Base-by-base conservation (phyloP, 169 alveolate species). In the Eimeria necatrix region DNA sequence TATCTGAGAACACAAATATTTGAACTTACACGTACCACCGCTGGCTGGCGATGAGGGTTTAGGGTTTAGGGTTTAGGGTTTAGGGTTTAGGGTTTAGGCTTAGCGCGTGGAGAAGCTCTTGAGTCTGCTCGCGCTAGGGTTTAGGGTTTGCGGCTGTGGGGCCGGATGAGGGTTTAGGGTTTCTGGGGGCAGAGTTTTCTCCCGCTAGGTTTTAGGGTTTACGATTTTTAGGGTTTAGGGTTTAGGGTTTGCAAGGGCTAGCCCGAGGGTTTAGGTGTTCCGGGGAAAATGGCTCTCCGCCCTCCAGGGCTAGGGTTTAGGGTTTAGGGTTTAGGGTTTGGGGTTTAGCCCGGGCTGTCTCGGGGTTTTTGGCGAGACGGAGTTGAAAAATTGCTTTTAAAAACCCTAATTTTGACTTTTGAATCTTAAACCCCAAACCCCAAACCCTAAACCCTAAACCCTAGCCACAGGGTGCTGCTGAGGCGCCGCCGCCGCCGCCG, bases 401-500 rank as follows among this genome's bases (percentile, higher is more conserved):
- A 61, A 61, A 61, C 73, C 6, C 4, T 61, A 14, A 61, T 18
- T 18, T 4, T 20, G 4, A 26, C n/a, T 61, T 7, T 18, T 61
- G n/a, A 61, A 4, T 10, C 6, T 26, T 7, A 61, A 61, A 61
- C 73, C 73, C 73, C n/a, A 61, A 61, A 61, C 73, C 73, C 73
- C n/a, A 61, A 61, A 61, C 73, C 73, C 73, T 61, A 61, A 61
- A 61, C 73, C 73, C 73, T 61, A 61, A 61, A 61, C 6, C 73
- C 73, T 61, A 61, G 18, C 18, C 81, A n/a, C 22, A 18, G 81
- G 81, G 51, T 5, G 51, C 81, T 9, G 46, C 81, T 71, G 52
- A 5, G 16, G 46, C 81, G 51, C 64, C 64, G 64, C 81, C 81
- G 81, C 73, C 73, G 12, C 16, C 2, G 81, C 81, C 81, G 81